Percentiles rank a stretch among this genome's conserved stretches.
Conservation (phyloP, 805 yeast species). For the Suhomyces prunicola region DNA sequence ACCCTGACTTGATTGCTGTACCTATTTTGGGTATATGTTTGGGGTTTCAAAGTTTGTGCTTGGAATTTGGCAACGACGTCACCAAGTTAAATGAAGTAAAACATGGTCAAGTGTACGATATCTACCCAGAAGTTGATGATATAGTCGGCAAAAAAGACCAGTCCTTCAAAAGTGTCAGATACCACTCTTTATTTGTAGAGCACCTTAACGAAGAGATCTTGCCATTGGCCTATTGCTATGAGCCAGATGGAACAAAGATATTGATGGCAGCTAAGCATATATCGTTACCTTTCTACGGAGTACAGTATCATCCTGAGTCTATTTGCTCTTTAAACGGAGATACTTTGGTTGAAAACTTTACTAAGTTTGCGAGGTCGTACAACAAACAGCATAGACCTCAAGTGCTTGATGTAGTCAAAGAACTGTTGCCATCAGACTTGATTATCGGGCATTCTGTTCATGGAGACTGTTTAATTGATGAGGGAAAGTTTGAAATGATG, state of each 20-base stretch:
- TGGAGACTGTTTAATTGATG: conserved; percentile 14
- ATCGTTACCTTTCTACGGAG: conserved; percentile 75
- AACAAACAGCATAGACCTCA: conserved; percentile 22
- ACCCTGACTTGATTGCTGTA: conserved; percentile 13
- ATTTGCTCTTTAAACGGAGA: conserved; percentile 74
- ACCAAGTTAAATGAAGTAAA: conserved; percentile 53
- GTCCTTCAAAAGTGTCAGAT: conserved; percentile 69
- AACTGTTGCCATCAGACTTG: conserved; percentile 6
- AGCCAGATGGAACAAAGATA: conserved; percentile 31
- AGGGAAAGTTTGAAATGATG: conserved; percentile 7
- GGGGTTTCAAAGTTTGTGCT: conserved; percentile 84
- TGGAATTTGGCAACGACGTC: conserved; percentile 56
- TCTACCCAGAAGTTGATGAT: conserved; percentile 27
- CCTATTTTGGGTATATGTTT: conserved; percentile 91
- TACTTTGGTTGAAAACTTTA: conserved; percentile 59
- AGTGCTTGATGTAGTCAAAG: neutral
- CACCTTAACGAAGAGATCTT: conserved; percentile 32
- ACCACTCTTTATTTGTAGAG: conserved; percentile 75
- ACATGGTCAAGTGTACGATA: conserved; percentile 80
- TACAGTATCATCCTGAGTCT: conserved; percentile 97
- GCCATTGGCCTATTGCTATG: conserved; percentile 63
- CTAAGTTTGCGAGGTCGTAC: conserved; percentile 41
- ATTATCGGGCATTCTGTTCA: conserved; percentile 20
- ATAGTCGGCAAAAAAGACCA: conserved; percentile 36
- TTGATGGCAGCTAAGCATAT: conserved; percentile 79